phyloP scores from a whole-genome alignment of 768 basidiomycete genomes.

The Suillus paluster region DNA sequence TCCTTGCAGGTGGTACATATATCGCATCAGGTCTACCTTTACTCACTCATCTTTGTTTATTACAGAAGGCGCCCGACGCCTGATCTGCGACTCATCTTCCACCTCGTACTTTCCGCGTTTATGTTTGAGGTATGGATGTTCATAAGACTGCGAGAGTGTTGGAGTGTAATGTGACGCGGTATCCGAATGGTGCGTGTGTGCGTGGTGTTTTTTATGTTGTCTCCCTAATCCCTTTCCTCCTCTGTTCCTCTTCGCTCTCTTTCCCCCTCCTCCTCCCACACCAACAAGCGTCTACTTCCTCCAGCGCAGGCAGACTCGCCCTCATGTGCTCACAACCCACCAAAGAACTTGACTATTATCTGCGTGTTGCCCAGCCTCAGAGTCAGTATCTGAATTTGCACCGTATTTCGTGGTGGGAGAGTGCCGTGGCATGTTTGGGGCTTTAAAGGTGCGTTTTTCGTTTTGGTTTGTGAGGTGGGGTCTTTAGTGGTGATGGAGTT shows the following conservation, averaged over 20 bases:
- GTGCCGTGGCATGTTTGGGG: conserved; percentile 75
- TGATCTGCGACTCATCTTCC: conserved; percentile 92
- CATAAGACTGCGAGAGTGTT: conserved; percentile 73
- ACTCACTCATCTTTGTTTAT: too few species aligned
- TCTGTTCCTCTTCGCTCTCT: too few species aligned
- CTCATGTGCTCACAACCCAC: too few species aligned
- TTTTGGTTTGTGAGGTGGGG: neutral
- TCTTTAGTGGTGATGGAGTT: conserved; percentile 16
- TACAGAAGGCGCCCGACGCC: conserved; percentile 86
- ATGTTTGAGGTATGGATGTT: conserved; percentile 83
- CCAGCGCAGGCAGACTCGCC: too few species aligned
- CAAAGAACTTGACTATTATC: conserved; percentile 75
- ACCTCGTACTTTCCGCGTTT: conserved; percentile 81
- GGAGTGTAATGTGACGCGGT: conserved; percentile 83
- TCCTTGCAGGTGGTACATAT: too few species aligned
- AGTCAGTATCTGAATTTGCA: conserved; percentile 74
- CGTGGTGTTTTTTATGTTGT: neutral
- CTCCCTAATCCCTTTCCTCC: too few species aligned
- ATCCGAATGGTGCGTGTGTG: conserved; percentile 61
- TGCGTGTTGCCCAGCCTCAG: conserved; percentile 65
- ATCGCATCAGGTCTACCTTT: too few species aligned
- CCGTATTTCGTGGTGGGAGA: conserved; percentile 87
- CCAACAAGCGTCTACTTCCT: too few species aligned
- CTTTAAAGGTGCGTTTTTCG: conserved; percentile 49
- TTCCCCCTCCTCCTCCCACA: conserved; percentile 67